phyloP scores from a whole-genome alignment of 352 stramenopile genomes.

The Pythium biforme region DNA sequence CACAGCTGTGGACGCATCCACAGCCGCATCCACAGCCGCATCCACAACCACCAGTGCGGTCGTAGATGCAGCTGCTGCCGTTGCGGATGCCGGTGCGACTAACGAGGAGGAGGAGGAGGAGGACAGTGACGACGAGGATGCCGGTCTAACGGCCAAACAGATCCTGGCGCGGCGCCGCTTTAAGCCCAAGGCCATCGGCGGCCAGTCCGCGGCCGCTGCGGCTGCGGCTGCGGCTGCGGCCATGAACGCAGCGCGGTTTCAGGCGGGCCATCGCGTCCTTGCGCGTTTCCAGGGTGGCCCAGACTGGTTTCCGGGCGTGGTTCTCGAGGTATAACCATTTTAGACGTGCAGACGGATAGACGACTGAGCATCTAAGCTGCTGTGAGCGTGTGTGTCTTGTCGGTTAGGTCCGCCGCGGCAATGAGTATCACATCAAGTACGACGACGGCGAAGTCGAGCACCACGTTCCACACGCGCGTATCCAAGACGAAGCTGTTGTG shows the following conservation, averaged over 20 bases:
- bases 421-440: slow-evolving; percentile 72
- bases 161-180: slow-evolving; percentile 64
- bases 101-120: slow-evolving; percentile 33
- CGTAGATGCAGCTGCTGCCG: not conserved
- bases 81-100: not conserved
- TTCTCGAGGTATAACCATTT: slow-evolving; percentile 53
- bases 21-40: not conserved
- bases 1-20: not conserved
- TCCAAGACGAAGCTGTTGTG: slow-evolving; percentile 29
- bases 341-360: not conserved
- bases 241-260: slow-evolving; percentile 31
- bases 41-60: not conserved
- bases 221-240: slow-evolving; percentile 27
- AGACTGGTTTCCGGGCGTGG: slow-evolving; percentile 63
- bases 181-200: slow-evolving; percentile 53
- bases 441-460: slow-evolving; percentile 77
- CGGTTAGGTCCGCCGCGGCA: slow-evolving; percentile 34
- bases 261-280: slow-evolving; percentile 48
- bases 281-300: slow-evolving; percentile 54
- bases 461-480: slow-evolving; percentile 55
- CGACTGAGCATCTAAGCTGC: not conserved
- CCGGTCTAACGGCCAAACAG: slow-evolving; percentile 57
- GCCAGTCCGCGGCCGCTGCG: slow-evolving; percentile 9
- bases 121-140: slow-evolving; percentile 47
- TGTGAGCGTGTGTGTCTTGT: not conserved